Percentiles rank a stretch among this genome's conserved stretches.
Evolutionary conservation across 2,329 filamentous ascomycete species (phyloP).

Genomic region (Aspergillus novoparasiticus): DNA sequence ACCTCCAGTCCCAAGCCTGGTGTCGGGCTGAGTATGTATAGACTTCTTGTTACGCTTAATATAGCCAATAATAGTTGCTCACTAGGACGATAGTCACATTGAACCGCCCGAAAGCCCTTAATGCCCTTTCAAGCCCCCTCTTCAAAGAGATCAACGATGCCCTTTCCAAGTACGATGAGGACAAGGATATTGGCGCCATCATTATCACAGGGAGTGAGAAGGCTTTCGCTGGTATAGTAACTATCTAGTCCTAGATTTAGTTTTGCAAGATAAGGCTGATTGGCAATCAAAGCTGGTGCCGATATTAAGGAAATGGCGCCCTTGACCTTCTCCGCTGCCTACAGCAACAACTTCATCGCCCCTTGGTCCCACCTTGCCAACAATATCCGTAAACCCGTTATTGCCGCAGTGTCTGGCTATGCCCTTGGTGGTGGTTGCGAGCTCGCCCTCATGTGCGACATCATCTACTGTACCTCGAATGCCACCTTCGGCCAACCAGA

Average conservation of each 20-base stretch:
- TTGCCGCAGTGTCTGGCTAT: conserved; percentile 91
- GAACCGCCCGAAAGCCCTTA: conserved; percentile 92
- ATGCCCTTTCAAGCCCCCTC: conserved; percentile 87
- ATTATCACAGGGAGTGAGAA: conserved; percentile 85
- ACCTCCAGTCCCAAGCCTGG: conserved; percentile 83
- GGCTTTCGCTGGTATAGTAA: conserved; percentile 70
- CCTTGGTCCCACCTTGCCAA: conserved; percentile 86
- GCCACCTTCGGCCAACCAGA: conserved; percentile 97
- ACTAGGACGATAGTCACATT: conserved; percentile 69
- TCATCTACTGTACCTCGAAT: conserved; percentile 81
- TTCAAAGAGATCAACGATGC: conserved; percentile 87
- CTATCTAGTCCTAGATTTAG: too few relatives aligned
- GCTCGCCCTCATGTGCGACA: conserved; percentile 95
- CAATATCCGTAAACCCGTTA: conserved; percentile 87
- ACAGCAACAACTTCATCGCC: conserved; percentile 90
- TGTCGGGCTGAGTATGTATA: conserved; percentile 75
- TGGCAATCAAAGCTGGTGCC: conserved; percentile 66
- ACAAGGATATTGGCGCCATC: conserved; percentile 72
- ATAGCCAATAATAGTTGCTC: neutral
- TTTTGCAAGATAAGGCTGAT: neutral
- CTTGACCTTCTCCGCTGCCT: conserved; percentile 84
- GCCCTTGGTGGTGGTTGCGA: conserved; percentile 95
- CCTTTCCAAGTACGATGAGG: conserved; percentile 69
- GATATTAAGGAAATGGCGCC: conserved; percentile 99
- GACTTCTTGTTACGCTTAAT: neutral